Evolutionary conservation across 208 protist genomes (phyloP).

Genomic region (Balamuthia mandrillaris): DNA sequence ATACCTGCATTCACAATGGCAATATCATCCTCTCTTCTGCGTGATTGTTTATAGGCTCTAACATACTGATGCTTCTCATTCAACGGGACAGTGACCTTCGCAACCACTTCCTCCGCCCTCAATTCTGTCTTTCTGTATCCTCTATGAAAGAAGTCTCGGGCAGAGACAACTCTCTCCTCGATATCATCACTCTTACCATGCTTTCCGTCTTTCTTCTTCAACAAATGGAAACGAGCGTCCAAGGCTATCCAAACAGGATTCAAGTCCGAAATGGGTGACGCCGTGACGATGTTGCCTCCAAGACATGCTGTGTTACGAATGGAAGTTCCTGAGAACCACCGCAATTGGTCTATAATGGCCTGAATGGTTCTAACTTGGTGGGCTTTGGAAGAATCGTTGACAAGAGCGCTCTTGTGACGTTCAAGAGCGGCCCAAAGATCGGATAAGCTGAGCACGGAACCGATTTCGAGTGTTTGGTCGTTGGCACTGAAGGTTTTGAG

Average conservation of each 20-base stretch:
- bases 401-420: no score
- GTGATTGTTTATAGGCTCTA: conserved; percentile 74
- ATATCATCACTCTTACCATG: not conserved
- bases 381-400: no score
- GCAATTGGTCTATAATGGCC: conserved; percentile 51
- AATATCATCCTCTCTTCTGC: conserved; percentile 82
- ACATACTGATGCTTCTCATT: conserved; percentile 60
- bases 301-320: conserved; percentile 79
- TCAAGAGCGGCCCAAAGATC: conserved; percentile 40
- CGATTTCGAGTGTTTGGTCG: conserved; percentile 24
- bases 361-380: not conserved
- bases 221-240: conserved; percentile 19
- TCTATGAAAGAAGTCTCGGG: conserved; percentile 61
- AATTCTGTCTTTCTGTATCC: conserved; percentile 69
- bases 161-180: conserved; percentile 9
- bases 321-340: conserved; percentile 68
- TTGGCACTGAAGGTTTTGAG: conserved; percentile 38
- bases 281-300: conserved; percentile 81
- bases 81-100: conserved; percentile 49
- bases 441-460: conserved; percentile 53
- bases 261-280: conserved; percentile 79
- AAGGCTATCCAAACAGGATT: conserved; percentile 70
- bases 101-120: conserved; percentile 64
- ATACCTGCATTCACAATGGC: conserved; percentile 73
- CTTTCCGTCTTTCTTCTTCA: not conserved